phyloP scores from a whole-genome alignment of 805 yeast genomes.

The Monosporozyma yasuniensis region DNA sequence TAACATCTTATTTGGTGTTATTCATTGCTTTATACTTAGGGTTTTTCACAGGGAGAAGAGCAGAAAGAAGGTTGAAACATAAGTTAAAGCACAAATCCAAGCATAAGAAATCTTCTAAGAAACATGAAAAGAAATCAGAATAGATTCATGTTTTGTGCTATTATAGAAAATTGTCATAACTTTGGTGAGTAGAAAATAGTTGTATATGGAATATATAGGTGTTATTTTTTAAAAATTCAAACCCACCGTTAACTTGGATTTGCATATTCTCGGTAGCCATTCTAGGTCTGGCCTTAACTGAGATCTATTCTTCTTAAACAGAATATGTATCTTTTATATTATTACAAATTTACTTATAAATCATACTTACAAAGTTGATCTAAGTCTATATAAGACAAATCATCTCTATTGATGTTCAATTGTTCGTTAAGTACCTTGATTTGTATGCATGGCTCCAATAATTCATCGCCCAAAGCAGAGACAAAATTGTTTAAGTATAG shows the following conservation, averaged over 20 bases:
- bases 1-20: conserved; percentile 78
- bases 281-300: too few relatives aligned
- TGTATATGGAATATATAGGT: too few relatives aligned
- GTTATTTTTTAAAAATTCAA: too few relatives aligned
- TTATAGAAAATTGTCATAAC: neutral
- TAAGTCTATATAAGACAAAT: conserved; percentile 2
- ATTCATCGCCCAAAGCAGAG: neutral
- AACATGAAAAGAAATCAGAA: neutral
- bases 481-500: conserved; percentile 3
- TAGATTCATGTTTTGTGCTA: neutral
- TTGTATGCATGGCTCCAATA: conserved; percentile 3
- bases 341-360: neutral
- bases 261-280: too few relatives aligned
- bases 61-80: conserved; percentile 8
- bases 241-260: too few relatives aligned
- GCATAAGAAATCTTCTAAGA: neutral
- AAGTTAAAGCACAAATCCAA: conserved; percentile 1
- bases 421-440: conserved; percentile 7
- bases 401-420: conserved; percentile 2
- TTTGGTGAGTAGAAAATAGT: too few relatives aligned
- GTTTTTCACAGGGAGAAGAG: conserved; percentile 47
- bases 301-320: neutral
- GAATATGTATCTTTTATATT: too few relatives aligned
- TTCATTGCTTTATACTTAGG: conserved; percentile 88
- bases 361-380: neutral